Evolutionary conservation across 208 protist species (phyloP), one percentile per base, ranked within the genome.

Genomic region (Borovskyia barvae): DNA sequence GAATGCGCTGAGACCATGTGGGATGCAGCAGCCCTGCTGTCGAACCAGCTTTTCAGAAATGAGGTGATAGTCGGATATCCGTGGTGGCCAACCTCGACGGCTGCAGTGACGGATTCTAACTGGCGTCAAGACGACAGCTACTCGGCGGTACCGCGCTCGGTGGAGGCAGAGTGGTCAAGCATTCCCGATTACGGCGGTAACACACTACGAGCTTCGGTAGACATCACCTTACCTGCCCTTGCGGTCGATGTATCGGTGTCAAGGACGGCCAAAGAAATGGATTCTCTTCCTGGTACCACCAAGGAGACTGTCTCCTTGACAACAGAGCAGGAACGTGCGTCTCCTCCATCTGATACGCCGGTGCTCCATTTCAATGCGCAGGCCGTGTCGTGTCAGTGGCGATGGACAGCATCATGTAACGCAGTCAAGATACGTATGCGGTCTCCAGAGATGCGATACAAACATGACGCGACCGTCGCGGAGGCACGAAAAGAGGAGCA

Each of bases 1-100:
- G 39, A 50, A 17, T 71, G 55, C 41, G 54, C 40, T 4, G 64
- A 71, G 25, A 56, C 64, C 12, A 64, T 47, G 54, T 71, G 64
- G 64, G 64, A 71, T 42, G 58, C 47, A 29, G 26, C 52, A 6
- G 55, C 55, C 1, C 33, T 71, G 32, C 17, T 63, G 46, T 59
- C 64, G 28, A 64, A 71, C 25, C 55, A 41, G 2, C 64, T 71
- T n/a, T 71, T 64, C 22, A 33, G 39, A 4, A 56, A 52, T 36
- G 49, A 63, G 30, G 41, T 71, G 4, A 49, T 64, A n/a, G 30
- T 6, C 0, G 64, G 64, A 0, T 58, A 71, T 33, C 64, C 64
- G 40, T 71, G 64, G 56, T 53, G 56, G 56, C 1, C 55, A 7
- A 25, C 20, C 14, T 39, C n/a, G 14, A 6, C 47, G 28, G 5